Percentiles rank a stretch among this genome's conserved stretches.
phyloP scores from a whole-genome alignment of 2,329 filamentous ascomycete species.

The Dactylonectria macrodidyma region DNA sequence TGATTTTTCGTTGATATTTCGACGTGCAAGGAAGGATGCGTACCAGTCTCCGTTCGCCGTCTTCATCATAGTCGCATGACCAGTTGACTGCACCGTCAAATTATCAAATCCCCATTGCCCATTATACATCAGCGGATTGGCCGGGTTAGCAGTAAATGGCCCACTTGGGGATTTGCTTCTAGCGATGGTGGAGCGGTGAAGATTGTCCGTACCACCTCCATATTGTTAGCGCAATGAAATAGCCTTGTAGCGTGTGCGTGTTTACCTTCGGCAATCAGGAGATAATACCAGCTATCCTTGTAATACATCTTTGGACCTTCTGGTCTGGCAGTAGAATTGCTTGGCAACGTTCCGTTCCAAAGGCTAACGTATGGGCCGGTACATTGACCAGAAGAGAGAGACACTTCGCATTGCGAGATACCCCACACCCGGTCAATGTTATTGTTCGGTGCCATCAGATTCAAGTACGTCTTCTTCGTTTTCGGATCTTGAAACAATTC shows the following conservation, averaged over 20 bases:
- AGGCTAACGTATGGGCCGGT: conserved; percentile 36
- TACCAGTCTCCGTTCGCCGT: conserved; percentile 17
- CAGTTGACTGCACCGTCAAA: conserved; percentile 22
- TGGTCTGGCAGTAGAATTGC: conserved; percentile 30
- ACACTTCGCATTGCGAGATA: conserved; percentile 43
- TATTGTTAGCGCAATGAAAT: background rate
- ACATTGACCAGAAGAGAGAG: conserved; percentile 38
- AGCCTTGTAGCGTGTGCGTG: background rate
- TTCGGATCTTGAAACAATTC: conserved; percentile 34
- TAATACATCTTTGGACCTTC: conserved; percentile 37
- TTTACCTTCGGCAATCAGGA: conserved; percentile 18
- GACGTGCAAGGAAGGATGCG: conserved; percentile 19
- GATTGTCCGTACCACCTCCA: conserved; percentile 15
- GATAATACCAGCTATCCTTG: conserved; percentile 23
- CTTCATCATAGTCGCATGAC: conserved; percentile 19
- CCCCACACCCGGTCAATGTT: conserved; percentile 45
- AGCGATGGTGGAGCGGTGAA: conserved; percentile 16
- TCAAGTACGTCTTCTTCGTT: conserved; percentile 36
- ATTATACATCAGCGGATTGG: conserved; percentile 21
- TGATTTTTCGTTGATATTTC: conserved; percentile 17
- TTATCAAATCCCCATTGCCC: conserved; percentile 6
- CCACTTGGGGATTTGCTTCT: conserved; percentile 12
- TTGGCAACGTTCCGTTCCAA: conserved; percentile 44
- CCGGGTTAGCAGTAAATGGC: conserved; percentile 1
- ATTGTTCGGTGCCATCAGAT: conserved; percentile 43